Conservation (phyloP, 192 early-diverging fungal genomes). For the Coemansia sp. region DNA sequence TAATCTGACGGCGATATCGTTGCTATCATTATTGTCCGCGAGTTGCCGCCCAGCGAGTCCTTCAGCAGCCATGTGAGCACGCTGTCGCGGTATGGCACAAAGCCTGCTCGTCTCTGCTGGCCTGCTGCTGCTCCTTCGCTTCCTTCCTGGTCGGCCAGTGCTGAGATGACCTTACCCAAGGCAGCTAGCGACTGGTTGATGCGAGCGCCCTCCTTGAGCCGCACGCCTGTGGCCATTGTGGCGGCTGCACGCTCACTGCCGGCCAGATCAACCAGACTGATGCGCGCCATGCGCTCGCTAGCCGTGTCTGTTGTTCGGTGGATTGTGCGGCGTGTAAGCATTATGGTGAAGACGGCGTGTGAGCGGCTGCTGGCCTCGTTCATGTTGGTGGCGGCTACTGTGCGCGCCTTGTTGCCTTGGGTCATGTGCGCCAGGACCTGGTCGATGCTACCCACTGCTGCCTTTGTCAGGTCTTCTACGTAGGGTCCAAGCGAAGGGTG, state of each 20-base stretch:
- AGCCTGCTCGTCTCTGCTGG: constrained; percentile 32
- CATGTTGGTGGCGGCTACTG: constrained; percentile 92
- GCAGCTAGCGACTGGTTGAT: constrained; percentile 94
- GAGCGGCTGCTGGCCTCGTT: constrained; percentile 90
- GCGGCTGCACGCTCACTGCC: constrained; percentile 89
- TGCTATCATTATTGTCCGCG: constrained; percentile 79
- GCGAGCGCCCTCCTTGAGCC: constrained; percentile 89
- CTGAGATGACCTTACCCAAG: constrained; percentile 92
- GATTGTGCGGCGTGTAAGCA: constrained; percentile 64
- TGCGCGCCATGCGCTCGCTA: constrained; percentile 76
- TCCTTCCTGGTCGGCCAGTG: constrained; percentile 71
- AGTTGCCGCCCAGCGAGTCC: constrained; percentile 83
- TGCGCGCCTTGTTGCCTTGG: constrained; percentile 77
- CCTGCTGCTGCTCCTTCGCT: not conserved
- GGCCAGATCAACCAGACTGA: constrained; percentile 88
- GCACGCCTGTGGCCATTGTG: constrained; percentile 79
- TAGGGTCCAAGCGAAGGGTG: constrained; percentile 81
- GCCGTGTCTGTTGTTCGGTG: constrained; percentile 57
- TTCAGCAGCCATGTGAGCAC: constrained; percentile 81
- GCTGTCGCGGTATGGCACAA: constrained; percentile 93
- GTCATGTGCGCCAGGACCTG: constrained; percentile 77
- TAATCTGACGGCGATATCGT: constrained; percentile 76
- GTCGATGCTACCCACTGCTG: constrained; percentile 73
- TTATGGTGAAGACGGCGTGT: constrained; percentile 80
- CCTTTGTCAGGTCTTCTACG: constrained; percentile 86